Base-by-base conservation (phyloP, 306 rosid genomes). In the Malus asiatica region DNA sequence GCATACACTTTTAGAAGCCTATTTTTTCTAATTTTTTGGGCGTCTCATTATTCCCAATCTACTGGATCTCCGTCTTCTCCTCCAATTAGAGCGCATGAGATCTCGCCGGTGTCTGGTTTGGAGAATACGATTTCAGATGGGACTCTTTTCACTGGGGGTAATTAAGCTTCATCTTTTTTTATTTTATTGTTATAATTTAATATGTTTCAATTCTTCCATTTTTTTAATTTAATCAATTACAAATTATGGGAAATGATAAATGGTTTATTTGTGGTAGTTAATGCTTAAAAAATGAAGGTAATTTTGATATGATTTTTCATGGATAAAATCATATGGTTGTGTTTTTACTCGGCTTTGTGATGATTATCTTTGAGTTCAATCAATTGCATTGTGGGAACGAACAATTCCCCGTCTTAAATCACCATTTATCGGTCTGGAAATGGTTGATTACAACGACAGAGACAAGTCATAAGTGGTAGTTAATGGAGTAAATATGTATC, bases 131-230 rank as follows among this genome's bases (percentile, higher is more conserved):
- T 38, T 38, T 90, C 97, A 14, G 93, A 91, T 78, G 98, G 97
- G 33, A 83, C 89, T 3, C 95, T 90, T 67, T 94, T 90, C 77
- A 84, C 97, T 57, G 91, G 98, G 97, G 98, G 97, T 94, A 71
- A 46, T 46, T 13, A 46, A 33, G 15, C 5, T 46, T 46, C 53
- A 46, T 46, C 19, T 14, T 14, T 3, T 14, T 14, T 33, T 32
- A 44, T 46, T 46, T 46, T 46, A 4, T 46, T 46, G 58, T 68
- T 35, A 72, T 33, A 40, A 77, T 75, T 48, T 13, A 22, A 33
- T 33, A 33, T 33, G 1, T 40, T 5, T 66, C 53, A 46, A 60
- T 12, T 51, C 57, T 74, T 72, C 8, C 67, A 63, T 15, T 40
- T 45, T 45, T 29, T 44, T 57, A 57, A 10, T 40, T 38, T 40